phyloP scores from a whole-genome alignment of 371 early-diverging fungal genomes.

The Batrachochytrium dendrobatidis region DNA sequence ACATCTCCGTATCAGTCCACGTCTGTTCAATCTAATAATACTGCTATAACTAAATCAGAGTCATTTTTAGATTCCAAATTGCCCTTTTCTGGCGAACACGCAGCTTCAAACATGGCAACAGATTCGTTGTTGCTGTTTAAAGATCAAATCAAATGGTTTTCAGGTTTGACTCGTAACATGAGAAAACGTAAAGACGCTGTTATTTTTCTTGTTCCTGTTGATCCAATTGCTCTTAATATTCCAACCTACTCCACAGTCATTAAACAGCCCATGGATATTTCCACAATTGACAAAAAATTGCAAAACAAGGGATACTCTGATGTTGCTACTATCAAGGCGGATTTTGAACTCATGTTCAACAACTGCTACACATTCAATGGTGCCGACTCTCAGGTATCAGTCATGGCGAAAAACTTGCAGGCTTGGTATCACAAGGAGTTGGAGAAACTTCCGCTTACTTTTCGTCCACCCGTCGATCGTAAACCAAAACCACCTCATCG shows the following conservation, averaged over 20 bases:
- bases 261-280: constrained; percentile 96
- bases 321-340: constrained; percentile 63
- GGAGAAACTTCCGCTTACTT: constrained; percentile 54
- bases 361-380: constrained; percentile 95
- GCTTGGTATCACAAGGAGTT: constrained; percentile 61
- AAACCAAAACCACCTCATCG: neutral
- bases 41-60: too few relatives aligned
- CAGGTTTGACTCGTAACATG: constrained; percentile 61
- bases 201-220: constrained; percentile 90
- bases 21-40: too few relatives aligned
- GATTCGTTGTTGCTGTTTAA: constrained; percentile 5
- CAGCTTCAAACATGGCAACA: too few relatives aligned
- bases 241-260: constrained; percentile 93
- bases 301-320: constrained; percentile 48
- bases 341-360: constrained; percentile 68
- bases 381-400: constrained; percentile 63
- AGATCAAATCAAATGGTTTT: constrained; percentile 75
- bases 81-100: too few relatives aligned
- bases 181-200: constrained; percentile 66
- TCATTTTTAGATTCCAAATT: too few relatives aligned
- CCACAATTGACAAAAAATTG: constrained; percentile 82
- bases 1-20: too few relatives aligned
- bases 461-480: constrained; percentile 1
- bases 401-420: constrained; percentile 66
- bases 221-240: constrained; percentile 80